Base-by-base conservation (phyloP, 164 flowering plant species). In the Akebia trifoliata region DNA sequence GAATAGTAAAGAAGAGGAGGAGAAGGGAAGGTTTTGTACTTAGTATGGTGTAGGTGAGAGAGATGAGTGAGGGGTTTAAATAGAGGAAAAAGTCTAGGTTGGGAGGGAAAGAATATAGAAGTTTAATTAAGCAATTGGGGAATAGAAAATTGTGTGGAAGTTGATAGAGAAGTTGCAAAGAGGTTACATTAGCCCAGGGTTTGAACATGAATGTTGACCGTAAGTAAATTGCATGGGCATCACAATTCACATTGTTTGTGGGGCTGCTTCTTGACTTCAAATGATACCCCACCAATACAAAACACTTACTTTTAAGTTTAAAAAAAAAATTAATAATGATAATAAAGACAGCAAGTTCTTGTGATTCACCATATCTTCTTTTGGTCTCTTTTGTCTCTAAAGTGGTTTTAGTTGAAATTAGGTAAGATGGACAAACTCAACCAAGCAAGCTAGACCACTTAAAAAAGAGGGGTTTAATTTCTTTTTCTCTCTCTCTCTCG, bases 171-270 rank as follows among this genome's bases (percentile, higher is more conserved):
- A 59, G 51, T 7, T 49, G 28, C 62, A 25, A 39, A 47, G 54
- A 4, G 24, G 35, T 48, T 48, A 36, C 54, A 42, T 25, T 25
- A 14, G 24, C 12, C 46, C 2, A 8, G 20, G 17, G 31, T 46
- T 35, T 47, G 62, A 47, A 58, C 40, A 36, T 31, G n/a, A n/a
- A n/a, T 44, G 1, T 45, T 57, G 61, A 57, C 61, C 42, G n/a
- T n/a, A n/a, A n/a, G n/a, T n/a, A n/a, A n/a, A n/a, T n/a, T n/a
- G 18, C 49, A 28, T 30, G 18, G 28, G 22, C 47, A 5, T 43
- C 47, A 18, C 47, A 43, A 43, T 39, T 39, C 60, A 56, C 38
- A 32, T 29, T 39, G n/a, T n/a, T 0, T 29, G 26, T 18, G 8
- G 60, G 47, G 37, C 47, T 56, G 37, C 37, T 30, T n/a, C n/a